These are phyloP conservation scores for Epichloe coenophiala DNA, from an alignment of 2,329 filamentous ascomycete species.

Conservation along the genomic window DNA sequence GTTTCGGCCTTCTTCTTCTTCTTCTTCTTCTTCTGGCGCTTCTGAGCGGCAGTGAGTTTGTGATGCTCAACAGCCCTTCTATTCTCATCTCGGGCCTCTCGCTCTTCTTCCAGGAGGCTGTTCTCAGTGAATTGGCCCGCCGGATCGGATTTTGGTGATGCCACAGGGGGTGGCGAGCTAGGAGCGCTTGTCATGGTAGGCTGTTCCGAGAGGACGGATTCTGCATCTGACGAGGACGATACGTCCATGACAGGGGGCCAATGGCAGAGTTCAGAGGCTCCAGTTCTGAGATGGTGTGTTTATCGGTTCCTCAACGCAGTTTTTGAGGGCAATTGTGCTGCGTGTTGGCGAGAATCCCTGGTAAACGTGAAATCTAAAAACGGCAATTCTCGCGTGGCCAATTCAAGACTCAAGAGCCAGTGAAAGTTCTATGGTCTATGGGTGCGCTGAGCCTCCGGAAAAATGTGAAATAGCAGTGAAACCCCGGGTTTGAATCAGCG, in stretches of 20 bases:
- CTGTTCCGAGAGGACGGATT: conserved; percentile 18
- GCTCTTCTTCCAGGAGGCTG: conserved; percentile 23
- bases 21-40: conserved; percentile 31
- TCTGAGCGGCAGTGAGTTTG: conserved; percentile 23
- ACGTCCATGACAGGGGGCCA: conserved; percentile 13
- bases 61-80: conserved; percentile 36
- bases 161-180: conserved; percentile 22
- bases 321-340: background rate
- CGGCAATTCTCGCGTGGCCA: background rate
- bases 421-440: no score
- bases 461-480: background rate
- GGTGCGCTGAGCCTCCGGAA: background rate
- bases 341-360: background rate
- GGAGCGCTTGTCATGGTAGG: conserved; percentile 21
- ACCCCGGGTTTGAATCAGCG: background rate
- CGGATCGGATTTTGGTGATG: conserved; percentile 8
- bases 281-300: background rate
- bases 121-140: conserved; percentile 11
- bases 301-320: background rate
- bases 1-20: conserved; percentile 39
- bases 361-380: background rate
- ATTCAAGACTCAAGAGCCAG: background rate
- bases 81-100: conserved; percentile 21
- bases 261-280: background rate
- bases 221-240: conserved; percentile 18